These are phyloP conservation scores for Vachellia collinsii DNA, from an alignment of 306 rosid genomes.

Conservation along the genomic window DNA sequence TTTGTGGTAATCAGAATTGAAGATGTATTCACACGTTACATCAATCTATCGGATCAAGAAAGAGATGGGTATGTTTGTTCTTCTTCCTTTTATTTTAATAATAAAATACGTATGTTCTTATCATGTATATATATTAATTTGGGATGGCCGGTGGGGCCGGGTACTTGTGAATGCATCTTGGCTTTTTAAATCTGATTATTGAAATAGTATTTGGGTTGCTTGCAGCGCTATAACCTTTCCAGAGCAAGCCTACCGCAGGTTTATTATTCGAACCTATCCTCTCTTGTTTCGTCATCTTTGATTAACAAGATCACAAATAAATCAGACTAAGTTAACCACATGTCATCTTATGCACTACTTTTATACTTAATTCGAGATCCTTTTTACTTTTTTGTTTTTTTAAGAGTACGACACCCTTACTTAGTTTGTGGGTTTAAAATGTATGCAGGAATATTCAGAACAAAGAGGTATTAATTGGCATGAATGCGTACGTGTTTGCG, in stretches of 20 bases:
- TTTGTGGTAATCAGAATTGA: not conserved
- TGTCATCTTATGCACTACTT: not conserved
- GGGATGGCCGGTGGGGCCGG: not conserved
- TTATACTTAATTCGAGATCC: not conserved
- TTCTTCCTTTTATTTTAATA: not conserved
- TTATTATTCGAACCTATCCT: not conserved
- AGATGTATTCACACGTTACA: constrained; percentile 10
- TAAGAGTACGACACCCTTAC: not conserved
- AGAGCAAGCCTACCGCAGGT: constrained; percentile 15
- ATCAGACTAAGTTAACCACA: not conserved
- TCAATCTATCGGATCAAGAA: constrained; percentile 15
- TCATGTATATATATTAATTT: not conserved
- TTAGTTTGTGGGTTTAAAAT: not conserved
- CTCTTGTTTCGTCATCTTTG: not conserved
- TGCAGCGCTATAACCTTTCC: constrained; percentile 5
- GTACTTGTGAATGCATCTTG: not conserved
- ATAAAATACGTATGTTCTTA: not conserved
- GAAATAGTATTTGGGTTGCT: not conserved
- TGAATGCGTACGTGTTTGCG: not conserved
- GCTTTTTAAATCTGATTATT: not conserved
- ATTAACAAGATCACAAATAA: not conserved
- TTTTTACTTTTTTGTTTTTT: not conserved
- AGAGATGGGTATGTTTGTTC: constrained; percentile 3
- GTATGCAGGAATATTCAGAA: constrained; percentile 4
- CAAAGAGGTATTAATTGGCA: constrained; percentile 1